phyloP scores from a whole-genome alignment of 2,329 filamentous ascomycete species.

The Alternaria dauci region DNA sequence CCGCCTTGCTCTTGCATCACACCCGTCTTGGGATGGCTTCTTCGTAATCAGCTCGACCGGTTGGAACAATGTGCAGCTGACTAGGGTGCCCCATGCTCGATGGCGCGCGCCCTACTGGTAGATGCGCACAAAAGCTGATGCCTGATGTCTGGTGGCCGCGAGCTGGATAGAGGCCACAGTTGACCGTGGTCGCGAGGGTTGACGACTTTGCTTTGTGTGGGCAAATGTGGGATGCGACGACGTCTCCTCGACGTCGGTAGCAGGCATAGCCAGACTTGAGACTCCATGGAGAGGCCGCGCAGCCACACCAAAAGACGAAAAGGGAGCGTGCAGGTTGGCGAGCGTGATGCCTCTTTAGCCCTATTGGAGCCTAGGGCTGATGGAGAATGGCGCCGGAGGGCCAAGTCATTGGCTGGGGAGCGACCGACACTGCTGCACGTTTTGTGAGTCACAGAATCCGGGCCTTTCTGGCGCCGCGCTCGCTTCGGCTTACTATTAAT shows the following conservation, averaged over 20 bases:
- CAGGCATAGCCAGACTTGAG: background rate
- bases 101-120: constrained; percentile 39
- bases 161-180: background rate
- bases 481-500: constrained; percentile 36
- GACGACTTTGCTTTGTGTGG: background rate
- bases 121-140: constrained; percentile 29
- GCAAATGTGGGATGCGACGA: background rate
- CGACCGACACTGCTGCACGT: constrained; percentile 24
- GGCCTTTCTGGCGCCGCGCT: constrained; percentile 21
- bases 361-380: constrained; percentile 24
- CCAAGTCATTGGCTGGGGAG: constrained; percentile 17
- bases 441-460: constrained; percentile 30
- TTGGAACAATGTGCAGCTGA: constrained; percentile 29
- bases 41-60: constrained; percentile 39
- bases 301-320: background rate
- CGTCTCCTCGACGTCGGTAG: background rate
- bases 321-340: constrained; percentile 3
- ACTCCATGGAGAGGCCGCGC: constrained; percentile 2
- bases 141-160: constrained; percentile 18
- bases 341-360: constrained; percentile 11
- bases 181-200: background rate
- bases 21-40: constrained; percentile 32
- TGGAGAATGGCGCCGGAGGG: constrained; percentile 9
- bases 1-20: constrained; percentile 38
- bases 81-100: constrained; percentile 29